Percentiles rank a stretch among this genome's conserved stretches.
Evolutionary conservation across 768 basidiomycete genomes (phyloP).

Genomic region (Goffeauzyma gilvescens): DNA sequence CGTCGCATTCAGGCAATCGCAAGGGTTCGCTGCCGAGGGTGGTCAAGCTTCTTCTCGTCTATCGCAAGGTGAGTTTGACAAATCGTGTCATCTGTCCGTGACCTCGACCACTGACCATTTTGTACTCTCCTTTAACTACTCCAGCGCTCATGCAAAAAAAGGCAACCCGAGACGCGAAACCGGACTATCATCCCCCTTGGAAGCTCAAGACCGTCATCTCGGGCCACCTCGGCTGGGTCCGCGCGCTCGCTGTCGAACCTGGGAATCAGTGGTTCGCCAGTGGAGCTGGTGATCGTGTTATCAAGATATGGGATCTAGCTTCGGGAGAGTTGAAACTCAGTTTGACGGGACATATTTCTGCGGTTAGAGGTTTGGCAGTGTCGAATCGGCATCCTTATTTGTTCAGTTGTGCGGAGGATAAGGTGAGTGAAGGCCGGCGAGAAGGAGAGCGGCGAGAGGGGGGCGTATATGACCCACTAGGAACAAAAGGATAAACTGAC

Average conservation of each 20-base stretch:
- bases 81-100: too few species aligned
- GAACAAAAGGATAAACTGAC: too few species aligned
- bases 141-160: constrained; percentile 81
- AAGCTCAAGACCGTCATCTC: constrained; percentile 91
- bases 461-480: too few species aligned
- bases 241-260: constrained; percentile 86
- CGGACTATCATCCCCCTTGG: constrained; percentile 84
- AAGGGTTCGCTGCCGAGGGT: constrained; percentile 31
- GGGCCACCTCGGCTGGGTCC: constrained; percentile 94
- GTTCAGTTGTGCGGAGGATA: constrained; percentile 94
- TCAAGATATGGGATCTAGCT: constrained; percentile 89
- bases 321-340: constrained; percentile 94
- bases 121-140: too few species aligned
- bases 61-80: too few species aligned
- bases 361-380: constrained; percentile 83
- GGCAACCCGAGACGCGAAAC: constrained; percentile 81
- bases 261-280: constrained; percentile 98
- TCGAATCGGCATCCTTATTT: constrained; percentile 85
- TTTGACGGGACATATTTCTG: constrained; percentile 91
- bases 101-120: too few species aligned
- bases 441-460: too few species aligned
- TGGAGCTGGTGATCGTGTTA: constrained; percentile 90
- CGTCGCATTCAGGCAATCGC: constrained; percentile 30
- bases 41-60: constrained; percentile 37
- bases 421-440: too few species aligned